phyloP scores from a whole-genome alignment of 1,139 yeast species.

The Magnusiomyces tetraspermus region DNA sequence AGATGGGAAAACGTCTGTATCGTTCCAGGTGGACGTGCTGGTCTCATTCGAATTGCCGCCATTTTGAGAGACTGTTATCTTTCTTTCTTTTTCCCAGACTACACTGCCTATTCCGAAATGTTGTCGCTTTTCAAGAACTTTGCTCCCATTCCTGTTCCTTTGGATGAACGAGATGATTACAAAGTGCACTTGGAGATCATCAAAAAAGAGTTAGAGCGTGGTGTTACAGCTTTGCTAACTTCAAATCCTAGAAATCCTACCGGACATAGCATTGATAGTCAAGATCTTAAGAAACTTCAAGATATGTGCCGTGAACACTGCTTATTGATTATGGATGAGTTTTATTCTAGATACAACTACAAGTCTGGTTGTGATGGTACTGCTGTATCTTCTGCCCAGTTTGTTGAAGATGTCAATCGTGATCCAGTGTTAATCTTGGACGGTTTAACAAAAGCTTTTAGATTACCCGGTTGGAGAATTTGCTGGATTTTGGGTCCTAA shows the following conservation, averaged over 20 bases:
- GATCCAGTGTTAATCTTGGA: constrained; percentile 58
- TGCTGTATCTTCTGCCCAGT: constrained; percentile 47
- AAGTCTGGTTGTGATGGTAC: constrained; percentile 52
- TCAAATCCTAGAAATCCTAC: constrained; percentile 65
- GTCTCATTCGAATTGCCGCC: constrained; percentile 57
- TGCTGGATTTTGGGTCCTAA: constrained; percentile 65
- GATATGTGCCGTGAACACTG: constrained; percentile 49
- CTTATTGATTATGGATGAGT: constrained; percentile 58
- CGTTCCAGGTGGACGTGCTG: constrained; percentile 66
- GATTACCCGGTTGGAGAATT: constrained; percentile 63
- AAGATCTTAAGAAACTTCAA: constrained; percentile 46
- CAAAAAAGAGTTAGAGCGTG: constrained; percentile 48
- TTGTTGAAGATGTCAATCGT: constrained; percentile 47
- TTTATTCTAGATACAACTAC: constrained; percentile 54
- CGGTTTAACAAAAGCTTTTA: constrained; percentile 56
- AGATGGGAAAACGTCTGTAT: constrained; percentile 52
- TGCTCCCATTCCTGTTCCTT: constrained; percentile 60
- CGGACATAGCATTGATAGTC: constrained; percentile 47
- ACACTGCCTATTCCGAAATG: constrained; percentile 69
- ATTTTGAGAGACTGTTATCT: constrained; percentile 53
- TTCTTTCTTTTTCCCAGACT: constrained; percentile 58
- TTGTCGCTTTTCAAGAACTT: constrained; percentile 55
- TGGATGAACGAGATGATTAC: constrained; percentile 51
- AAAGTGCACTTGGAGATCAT: constrained; percentile 50
- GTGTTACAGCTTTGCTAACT: constrained; percentile 51